Base-by-base conservation (phyloP, 139 green algal species). In the Limnomonas spitsbergensis region DNA sequence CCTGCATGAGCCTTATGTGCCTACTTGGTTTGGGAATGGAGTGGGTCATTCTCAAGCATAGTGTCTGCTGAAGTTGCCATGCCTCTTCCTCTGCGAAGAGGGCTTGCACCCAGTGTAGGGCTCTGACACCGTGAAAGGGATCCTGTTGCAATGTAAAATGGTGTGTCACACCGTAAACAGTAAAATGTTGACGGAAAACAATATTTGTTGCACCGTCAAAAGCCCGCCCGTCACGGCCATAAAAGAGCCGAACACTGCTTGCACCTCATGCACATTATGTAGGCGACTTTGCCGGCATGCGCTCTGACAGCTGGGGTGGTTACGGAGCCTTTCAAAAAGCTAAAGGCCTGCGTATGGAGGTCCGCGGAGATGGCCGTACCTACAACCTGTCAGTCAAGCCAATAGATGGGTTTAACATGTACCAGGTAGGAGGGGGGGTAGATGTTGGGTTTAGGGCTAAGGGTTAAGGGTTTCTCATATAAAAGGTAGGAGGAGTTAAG, bases 391-490 rank as follows among this genome's bases (percentile, higher is more conserved):
- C 56, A 27, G 56, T 27, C 6, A 69, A 79, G 74, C 2, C 53
- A 2, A 53, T 73, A 26, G 74, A 79, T 29, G 32, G 40, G 4
- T 79, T 34, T 20, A 53, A 79, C 52, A 40, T 40, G 34, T 79
- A 72, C 52, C 74, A 79, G 72, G 42, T 54, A 9, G 7, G 42
- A 54, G 42, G 42, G 9, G 9, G 42, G 42, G 42, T 9, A 54
- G n/a, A n/a, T n/a, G n/a, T n/a, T n/a, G n/a, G n/a, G n/a, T n/a
- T n/a, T n/a, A n/a, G n/a, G n/a, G n/a, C n/a, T n/a, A n/a, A n/a
- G n/a, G n/a, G n/a, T n/a, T n/a, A n/a, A n/a, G n/a, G n/a, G n/a
- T n/a, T n/a, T n/a, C n/a, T n/a, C n/a, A n/a, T n/a, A n/a, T n/a
- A n/a, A n/a, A n/a, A n/a, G n/a, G n/a, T n/a, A n/a, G n/a, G n/a